Evolutionary conservation across 257 asterid species (phyloP), one percentile per base, ranked within the genome.

Genomic region (Solanum tarapatanum): DNA sequence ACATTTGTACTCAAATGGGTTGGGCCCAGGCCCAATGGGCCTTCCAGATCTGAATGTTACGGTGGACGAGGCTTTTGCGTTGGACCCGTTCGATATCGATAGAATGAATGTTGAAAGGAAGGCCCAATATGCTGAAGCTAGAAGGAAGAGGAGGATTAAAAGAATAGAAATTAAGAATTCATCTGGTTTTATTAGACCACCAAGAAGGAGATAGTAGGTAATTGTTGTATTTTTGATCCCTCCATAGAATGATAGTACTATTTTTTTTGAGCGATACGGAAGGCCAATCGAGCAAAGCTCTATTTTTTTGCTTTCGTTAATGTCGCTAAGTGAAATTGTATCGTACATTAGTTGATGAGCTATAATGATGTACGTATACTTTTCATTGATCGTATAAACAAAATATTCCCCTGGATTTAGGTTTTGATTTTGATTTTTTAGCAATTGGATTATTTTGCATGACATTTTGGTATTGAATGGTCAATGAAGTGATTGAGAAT

Each of bases 111-210:
- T 77, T 33, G 91, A 90, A 60, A 86, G 84, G 73, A 92, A 91
- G 87, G 90, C 94, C 88, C 89, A 72, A 86, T 89, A 28, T 84
- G 97, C 96, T 32, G 95, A 91, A 82, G 94, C 96, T 2, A 87
- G 98, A 91, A 93, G 92, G 94, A 64, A 79, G 23, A 91, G 98
- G 77, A 91, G 4, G 88, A 93, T 91, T 51, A 92, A 89, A 32
- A 94, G 91, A 90, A 87, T 45, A 8, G 91, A 91, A 30, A 86
- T 84, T 89, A 91, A 83, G 86, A 88, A 79, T 19, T 87, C 83
- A 24, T 82, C 75, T n/a, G 89, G 82, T 43, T 84, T 62, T 33
- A 62, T 58, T 19, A 87, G 58, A 39, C 68, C 75, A 45, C 68
- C 73, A 39, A 73, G 74, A 5, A 68, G 85, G 24, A 87, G 79